Evolutionary conservation across 257 asterid genomes (phyloP).

Genomic region (Solanum tarapatanum): DNA sequence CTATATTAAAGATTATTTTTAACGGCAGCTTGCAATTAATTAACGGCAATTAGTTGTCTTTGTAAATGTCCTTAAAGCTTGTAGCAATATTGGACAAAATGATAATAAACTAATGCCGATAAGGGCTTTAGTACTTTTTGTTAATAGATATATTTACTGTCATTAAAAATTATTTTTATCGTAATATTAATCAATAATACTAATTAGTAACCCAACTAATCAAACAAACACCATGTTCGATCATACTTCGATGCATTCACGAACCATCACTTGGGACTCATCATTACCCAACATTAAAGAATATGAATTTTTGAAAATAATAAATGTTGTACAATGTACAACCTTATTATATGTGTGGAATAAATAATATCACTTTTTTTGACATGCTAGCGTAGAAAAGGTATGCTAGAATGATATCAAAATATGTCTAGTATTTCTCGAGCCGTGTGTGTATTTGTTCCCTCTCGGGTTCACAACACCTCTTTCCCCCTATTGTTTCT

Average conservation of each 20-base stretch:
- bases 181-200: background rate
- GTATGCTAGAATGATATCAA: background rate
- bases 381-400: background rate
- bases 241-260: background rate
- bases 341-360: background rate
- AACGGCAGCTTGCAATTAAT: background rate
- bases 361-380: background rate
- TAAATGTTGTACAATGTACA: background rate
- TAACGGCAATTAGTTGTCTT: no score
- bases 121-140: accelerated
- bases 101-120: no score
- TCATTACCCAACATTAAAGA: background rate
- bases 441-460: background rate
- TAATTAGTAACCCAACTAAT: background rate
- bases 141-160: no score
- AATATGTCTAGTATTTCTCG: background rate
- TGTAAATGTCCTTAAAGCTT: no score
- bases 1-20: no score
- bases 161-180: no score
- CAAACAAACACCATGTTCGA: background rate
- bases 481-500: background rate
- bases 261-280: background rate
- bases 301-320: background rate
- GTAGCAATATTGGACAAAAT: background rate
- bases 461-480: background rate